A percentile compares a stretch with the other conserved stretches of the same genome.
Evolutionary conservation across 2,329 filamentous ascomycete species (phyloP).

Genomic region (Penicillium corylophilum): DNA sequence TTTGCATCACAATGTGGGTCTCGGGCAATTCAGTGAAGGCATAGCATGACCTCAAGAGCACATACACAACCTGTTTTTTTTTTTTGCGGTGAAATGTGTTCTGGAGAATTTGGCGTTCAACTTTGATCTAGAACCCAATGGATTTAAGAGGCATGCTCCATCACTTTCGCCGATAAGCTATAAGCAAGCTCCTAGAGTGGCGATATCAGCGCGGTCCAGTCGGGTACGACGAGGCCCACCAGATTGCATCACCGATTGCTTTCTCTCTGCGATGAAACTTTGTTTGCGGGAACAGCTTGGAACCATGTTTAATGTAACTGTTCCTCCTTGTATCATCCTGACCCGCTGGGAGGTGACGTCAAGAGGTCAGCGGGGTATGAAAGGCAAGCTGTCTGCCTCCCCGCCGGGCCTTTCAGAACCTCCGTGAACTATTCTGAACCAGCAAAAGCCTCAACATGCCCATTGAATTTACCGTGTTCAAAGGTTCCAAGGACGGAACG

Average conservation of each 20-base stretch:
- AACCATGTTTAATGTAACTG: not conserved
- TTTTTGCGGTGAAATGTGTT: not conserved
- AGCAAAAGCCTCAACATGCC: constrained; percentile 14
- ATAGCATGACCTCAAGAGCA: not conserved
- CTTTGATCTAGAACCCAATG: not conserved
- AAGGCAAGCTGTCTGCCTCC: not conserved
- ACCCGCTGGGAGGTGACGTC: not conserved
- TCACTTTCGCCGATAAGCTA: no score
- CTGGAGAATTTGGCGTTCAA: not conserved
- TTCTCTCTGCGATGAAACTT: not conserved
- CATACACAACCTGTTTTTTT: not conserved
- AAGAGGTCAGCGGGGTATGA: not conserved
- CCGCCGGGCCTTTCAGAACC: not conserved
- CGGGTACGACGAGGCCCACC: not conserved
- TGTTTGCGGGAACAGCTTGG: not conserved
- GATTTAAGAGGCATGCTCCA: not conserved
- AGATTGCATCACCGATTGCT: constrained; percentile 7
- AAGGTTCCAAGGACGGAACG: constrained; percentile 58
- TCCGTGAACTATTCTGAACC: not conserved
- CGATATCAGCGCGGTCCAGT: constrained; percentile 3
- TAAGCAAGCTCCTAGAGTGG: not conserved
- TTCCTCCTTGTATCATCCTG: not conserved
- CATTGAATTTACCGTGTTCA: constrained; percentile 61
- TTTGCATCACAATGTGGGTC: not conserved
- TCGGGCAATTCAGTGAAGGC: not conserved